Conservation (phyloP, 1,139 yeast species). For the Hyphopichia fennica region DNA sequence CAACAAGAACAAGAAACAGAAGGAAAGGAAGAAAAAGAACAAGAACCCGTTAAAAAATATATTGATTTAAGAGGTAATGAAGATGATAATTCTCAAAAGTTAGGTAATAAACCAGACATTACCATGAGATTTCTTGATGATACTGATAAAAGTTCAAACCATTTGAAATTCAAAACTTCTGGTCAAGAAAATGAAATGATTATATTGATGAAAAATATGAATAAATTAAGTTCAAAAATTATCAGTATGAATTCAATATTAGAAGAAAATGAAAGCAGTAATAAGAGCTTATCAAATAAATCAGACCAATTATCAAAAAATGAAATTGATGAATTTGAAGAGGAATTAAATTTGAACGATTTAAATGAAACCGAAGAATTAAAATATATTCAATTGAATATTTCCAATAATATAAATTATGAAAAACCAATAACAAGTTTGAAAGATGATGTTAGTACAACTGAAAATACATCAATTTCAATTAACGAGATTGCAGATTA, state of each 20-base stretch:
- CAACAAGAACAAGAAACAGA: slow-evolving; percentile 3
- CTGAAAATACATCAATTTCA: background rate
- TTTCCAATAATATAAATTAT: slow-evolving; percentile 33
- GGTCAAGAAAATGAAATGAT: slow-evolving; percentile 63
- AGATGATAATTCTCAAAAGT: slow-evolving; percentile 73
- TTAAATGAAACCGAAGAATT: slow-evolving; percentile 51
- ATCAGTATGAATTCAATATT: slow-evolving; percentile 45
- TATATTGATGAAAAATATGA: slow-evolving; percentile 83
- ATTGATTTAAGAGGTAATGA: slow-evolving; percentile 80
- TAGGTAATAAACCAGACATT: slow-evolving; percentile 83
- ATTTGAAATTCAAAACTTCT: slow-evolving; percentile 7
- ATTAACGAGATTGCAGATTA: slow-evolving; percentile 25
- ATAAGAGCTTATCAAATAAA: no score
- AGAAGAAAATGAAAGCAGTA: slow-evolving; percentile 24
- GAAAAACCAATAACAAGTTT: background rate
- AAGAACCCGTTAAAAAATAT: slow-evolving; percentile 49
- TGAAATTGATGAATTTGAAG: slow-evolving; percentile 37
- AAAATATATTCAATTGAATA: slow-evolving; percentile 58
- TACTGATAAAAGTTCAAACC: slow-evolving; percentile 25
- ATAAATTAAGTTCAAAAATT: slow-evolving; percentile 81
- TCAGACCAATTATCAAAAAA: slow-evolving; percentile 22
- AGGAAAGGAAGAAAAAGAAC: slow-evolving; percentile 12
- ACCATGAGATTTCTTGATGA: slow-evolving; percentile 78
- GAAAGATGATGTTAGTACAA: slow-evolving; percentile 9
- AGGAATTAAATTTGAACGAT: slow-evolving; percentile 63